phyloP scores from a whole-genome alignment of 139 green algal genomes.

The Picochlorum sp. region DNA sequence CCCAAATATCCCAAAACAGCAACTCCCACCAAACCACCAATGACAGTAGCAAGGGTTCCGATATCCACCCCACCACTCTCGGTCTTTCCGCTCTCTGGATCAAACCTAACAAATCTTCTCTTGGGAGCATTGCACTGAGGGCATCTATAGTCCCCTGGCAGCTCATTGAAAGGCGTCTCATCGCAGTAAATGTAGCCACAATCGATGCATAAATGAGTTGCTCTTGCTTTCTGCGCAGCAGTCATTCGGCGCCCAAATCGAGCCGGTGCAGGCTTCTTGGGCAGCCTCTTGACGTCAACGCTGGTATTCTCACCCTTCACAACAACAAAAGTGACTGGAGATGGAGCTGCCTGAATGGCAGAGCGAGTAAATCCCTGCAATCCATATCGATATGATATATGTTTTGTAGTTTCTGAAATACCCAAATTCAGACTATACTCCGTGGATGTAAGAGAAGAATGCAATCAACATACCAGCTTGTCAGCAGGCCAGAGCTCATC shows the following conservation, averaged over 20 bases:
- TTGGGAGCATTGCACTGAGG: constrained; percentile 88
- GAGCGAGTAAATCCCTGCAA: constrained; percentile 49
- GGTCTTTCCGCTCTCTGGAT: constrained; percentile 52
- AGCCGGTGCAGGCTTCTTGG: constrained; percentile 78
- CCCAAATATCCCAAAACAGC: constrained; percentile 46
- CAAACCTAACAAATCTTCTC: constrained; percentile 84
- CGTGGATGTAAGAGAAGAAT: background rate
- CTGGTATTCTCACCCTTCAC: constrained; percentile 75
- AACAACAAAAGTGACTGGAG: constrained; percentile 59
- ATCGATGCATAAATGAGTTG: constrained; percentile 94
- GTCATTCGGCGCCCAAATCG: constrained; percentile 89
- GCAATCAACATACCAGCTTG: no score
- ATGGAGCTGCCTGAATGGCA: constrained; percentile 44
- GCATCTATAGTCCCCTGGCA: constrained; percentile 50
- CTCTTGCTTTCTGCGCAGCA: constrained; percentile 62
- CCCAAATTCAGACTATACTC: background rate
- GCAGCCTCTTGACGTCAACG: constrained; percentile 79
- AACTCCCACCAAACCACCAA: constrained; percentile 45
- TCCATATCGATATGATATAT: constrained; percentile 65
- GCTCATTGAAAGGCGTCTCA: constrained; percentile 43
- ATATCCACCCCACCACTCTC: constrained; percentile 36
- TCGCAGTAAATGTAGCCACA: constrained; percentile 50
- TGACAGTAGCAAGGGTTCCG: constrained; percentile 62
- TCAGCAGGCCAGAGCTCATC: constrained; percentile 95
- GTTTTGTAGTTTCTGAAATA: background rate